Base-by-base conservation (phyloP, 2,329 filamentous ascomycete species). In the Colletotrichum lentis region DNA sequence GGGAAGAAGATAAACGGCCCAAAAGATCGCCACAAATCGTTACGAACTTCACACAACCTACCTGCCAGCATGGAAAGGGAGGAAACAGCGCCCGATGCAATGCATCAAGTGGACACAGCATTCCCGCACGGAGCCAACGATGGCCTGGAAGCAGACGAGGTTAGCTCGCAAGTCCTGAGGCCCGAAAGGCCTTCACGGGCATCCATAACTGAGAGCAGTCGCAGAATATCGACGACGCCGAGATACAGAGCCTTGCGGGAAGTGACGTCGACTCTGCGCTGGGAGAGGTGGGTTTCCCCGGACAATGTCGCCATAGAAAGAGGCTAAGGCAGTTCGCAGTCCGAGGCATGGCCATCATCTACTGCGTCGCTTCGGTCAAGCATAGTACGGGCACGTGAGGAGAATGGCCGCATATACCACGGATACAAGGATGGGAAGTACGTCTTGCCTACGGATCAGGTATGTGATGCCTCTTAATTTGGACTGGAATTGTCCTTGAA, bases 321-420 rank as follows among this genome's bases (percentile, higher is more conserved):
- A n/a, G 16, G 50, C 58, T 63, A 50, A 60, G 18, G 41, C 35
- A 46, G 16, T 14, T 27, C 18, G 64, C 50, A 69, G 60, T 57
- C 56, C 22, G 76, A 75, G 69, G 72, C 67, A 69, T 75, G 70
- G 76, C 76, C 37, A 59, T 77, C 76, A 16, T 77, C 76, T 1
- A 77, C 75, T 1, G 74, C 75, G n/a, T 77, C 76, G 5, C 69
- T 77, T 18, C 71, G 75, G 8, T 77, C 75, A 20, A 76, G 75
- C 39, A 72, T 77, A 35, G 57, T 74, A 35, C 72, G 72, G 20
- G 72, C 72, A 3, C 73, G 73, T 37, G 73, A 76, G 55, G 77
- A 80, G 59, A 80, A 81, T 55, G 79, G 79, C 27, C 74, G 79
- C 20, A 75, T 76, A 56, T 81, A 81, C 61, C 79, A 80, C 61